Conservation (phyloP, 176 grass and related monocot species). For the Oryza rufipogon region DNA sequence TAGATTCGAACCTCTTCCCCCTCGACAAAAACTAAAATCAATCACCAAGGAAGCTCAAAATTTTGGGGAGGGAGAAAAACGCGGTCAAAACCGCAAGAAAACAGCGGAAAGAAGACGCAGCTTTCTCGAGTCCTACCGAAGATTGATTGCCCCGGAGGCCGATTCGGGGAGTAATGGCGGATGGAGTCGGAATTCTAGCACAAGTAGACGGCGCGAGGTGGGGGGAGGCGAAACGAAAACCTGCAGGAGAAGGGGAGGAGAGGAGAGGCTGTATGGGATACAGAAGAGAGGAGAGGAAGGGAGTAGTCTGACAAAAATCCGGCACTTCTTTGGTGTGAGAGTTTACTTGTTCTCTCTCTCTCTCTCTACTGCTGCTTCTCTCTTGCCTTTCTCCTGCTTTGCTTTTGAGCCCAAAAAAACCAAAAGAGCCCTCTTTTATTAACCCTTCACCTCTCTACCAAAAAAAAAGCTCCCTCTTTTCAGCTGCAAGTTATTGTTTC, state of each 20-base stretch:
- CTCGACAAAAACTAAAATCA: background rate
- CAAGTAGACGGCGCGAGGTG: no score
- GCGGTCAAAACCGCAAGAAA: constrained; percentile 52
- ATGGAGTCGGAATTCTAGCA: constrained; percentile 17
- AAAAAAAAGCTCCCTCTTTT: background rate
- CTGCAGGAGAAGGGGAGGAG: background rate
- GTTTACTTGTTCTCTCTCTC: constrained; percentile 21
- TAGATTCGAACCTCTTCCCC: constrained; percentile 19
- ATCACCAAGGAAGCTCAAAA: constrained; percentile 28
- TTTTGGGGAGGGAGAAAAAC: constrained; percentile 26
- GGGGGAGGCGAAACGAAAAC: constrained; percentile 21
- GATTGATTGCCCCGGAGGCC: constrained; percentile 9
- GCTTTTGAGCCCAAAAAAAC: constrained; percentile 13
- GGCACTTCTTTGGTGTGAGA: constrained; percentile 42
- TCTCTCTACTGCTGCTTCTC: background rate
- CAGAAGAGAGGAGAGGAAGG: background rate
- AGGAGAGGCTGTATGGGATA: constrained; percentile 18
- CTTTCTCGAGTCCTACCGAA: constrained; percentile 32
- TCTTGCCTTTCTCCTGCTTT: constrained; percentile 2
- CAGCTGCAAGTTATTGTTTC: background rate
- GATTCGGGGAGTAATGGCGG: constrained; percentile 36
- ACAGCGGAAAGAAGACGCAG: background rate
- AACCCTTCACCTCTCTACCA: background rate
- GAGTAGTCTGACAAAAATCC: constrained; percentile 52
- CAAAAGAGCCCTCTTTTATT: background rate